Conservation (phyloP, 441 rosid species). For the Adansonia grandidieri region DNA sequence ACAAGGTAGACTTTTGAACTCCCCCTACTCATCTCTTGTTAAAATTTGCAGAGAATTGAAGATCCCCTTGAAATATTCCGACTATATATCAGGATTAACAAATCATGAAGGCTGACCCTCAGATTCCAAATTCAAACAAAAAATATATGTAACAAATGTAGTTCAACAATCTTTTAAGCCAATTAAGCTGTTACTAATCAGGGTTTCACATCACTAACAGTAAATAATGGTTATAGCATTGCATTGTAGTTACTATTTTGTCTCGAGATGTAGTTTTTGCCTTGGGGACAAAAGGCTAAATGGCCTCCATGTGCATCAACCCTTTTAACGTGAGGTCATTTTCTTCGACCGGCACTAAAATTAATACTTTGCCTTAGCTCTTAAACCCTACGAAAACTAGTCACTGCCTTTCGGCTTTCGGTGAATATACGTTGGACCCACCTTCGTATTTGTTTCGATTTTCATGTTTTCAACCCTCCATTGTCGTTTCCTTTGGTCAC, state of each 20-base stretch:
- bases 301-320: constrained; percentile 13
- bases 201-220: too few relatives aligned
- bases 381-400: background rate
- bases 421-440: background rate
- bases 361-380: background rate
- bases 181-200: too few relatives aligned
- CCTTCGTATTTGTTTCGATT: background rate
- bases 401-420: background rate
- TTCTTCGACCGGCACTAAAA: background rate
- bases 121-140: too few relatives aligned
- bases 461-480: background rate
- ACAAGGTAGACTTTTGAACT: background rate
- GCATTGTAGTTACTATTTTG: background rate
- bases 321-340: background rate
- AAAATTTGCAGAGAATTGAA: background rate
- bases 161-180: too few relatives aligned
- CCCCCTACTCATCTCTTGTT: background rate
- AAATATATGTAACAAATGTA: too few relatives aligned
- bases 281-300: background rate
- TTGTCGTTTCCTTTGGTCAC: background rate
- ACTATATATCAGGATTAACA: too few relatives aligned
- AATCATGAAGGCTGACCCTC: too few relatives aligned
- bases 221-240: background rate
- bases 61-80: background rate
- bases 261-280: too few relatives aligned